Conservation (phyloP, 176 grass and related monocot genomes). For the Eragrostis curvula region DNA sequence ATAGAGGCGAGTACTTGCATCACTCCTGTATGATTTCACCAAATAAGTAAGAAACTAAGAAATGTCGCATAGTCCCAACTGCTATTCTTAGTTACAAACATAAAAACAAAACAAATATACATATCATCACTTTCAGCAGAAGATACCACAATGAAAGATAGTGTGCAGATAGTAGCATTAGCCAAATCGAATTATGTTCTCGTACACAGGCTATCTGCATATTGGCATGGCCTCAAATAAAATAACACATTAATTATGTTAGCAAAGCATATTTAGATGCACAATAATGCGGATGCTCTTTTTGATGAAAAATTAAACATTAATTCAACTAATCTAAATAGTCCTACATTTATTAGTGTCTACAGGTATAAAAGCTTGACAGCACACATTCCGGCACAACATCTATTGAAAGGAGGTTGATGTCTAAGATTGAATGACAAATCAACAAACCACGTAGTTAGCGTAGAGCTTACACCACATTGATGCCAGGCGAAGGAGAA, state of each 20-base stretch:
- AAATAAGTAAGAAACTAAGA: conserved; percentile 32
- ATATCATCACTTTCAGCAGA: background rate
- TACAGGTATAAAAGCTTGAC: background rate
- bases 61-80: background rate
- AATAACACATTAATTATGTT: background rate
- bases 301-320: background rate
- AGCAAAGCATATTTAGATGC: background rate
- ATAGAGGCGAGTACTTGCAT: conserved; percentile 60
- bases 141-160: background rate
- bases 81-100: conserved; percentile 2
- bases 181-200: background rate
- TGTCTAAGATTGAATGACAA: background rate
- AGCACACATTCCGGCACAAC: background rate
- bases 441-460: background rate
- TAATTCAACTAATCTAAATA: background rate
- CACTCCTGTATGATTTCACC: conserved; percentile 35
- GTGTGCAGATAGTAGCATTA: background rate
- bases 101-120: background rate
- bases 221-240: no score
- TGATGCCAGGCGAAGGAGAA: background rate
- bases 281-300: background rate
- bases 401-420: no score
- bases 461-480: background rate
- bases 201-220: background rate
- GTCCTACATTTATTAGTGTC: background rate